phyloP scores from a whole-genome alignment of 2,329 filamentous ascomycete species.

The Pleoardoris graminearum region DNA sequence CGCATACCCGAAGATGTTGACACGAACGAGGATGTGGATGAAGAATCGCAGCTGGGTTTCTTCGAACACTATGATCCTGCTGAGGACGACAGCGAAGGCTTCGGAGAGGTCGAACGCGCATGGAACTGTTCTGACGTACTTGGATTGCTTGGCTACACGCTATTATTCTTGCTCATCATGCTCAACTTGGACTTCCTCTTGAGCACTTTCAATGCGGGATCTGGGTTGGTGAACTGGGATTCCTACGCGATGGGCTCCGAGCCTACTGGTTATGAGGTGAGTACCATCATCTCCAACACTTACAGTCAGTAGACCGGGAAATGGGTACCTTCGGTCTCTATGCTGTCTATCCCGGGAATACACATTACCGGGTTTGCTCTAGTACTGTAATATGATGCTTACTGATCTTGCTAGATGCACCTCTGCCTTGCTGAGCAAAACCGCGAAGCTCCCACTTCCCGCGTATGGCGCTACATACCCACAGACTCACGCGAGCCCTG shows the following conservation, averaged over 20 bases:
- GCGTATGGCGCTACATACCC: conserved; percentile 21
- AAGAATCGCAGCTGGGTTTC: conserved; percentile 17
- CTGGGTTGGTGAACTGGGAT: not conserved
- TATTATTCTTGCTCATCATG: conserved; percentile 8
- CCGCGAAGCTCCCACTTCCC: conserved; percentile 20
- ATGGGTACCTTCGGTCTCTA: too few relatives aligned
- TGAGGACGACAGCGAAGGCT: not conserved
- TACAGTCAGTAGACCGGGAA: too few relatives aligned
- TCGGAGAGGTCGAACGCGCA: not conserved
- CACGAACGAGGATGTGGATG: conserved; percentile 7
- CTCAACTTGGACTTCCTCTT: conserved; percentile 12
- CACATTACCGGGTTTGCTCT: too few relatives aligned
- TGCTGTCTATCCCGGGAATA: too few relatives aligned
- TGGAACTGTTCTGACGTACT: not conserved
- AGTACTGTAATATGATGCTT: not conserved
- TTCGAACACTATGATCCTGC: not conserved
- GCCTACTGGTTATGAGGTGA: not conserved
- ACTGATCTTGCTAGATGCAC: conserved; percentile 16
- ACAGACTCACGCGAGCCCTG: conserved; percentile 7
- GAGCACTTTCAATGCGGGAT: not conserved
- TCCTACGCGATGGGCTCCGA: not conserved
- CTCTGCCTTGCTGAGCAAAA: conserved; percentile 23
- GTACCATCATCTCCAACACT: too few relatives aligned
- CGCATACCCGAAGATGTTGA: conserved; percentile 6
- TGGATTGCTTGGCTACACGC: conserved; percentile 1